These are phyloP conservation scores for Saraca asoca DNA, from an alignment of 331 rosid genomes.

Conservation along the genomic window DNA sequence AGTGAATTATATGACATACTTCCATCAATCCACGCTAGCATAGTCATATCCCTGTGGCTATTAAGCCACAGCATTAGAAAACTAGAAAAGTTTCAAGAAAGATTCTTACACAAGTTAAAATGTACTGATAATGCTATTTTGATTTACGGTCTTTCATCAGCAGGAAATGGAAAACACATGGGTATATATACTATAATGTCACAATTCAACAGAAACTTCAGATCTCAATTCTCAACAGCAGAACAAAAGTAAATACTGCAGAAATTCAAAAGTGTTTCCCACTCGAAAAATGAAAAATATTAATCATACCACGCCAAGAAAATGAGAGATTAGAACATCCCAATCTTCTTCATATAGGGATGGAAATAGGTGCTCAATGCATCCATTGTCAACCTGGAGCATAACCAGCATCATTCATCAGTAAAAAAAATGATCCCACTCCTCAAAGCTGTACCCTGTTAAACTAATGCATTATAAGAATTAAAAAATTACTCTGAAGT, in stretches of 20 bases:
- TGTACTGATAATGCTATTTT: not conserved
- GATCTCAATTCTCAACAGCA: not conserved
- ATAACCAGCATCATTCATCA: conserved; percentile 26
- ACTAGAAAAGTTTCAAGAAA: not conserved
- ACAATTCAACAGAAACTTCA: not conserved
- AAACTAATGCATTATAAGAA: conserved; percentile 20
- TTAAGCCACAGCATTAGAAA: not conserved
- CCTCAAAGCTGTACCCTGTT: conserved; percentile 1
- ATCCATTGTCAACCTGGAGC: conserved; percentile 88
- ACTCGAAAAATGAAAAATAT: conserved; percentile 9
- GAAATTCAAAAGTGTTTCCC: not conserved
- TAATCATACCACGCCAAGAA: conserved; percentile 91
- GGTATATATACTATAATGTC: too few relatives aligned
- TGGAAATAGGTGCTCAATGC: conserved; percentile 86
- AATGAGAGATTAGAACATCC: conserved; percentile 97
- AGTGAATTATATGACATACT: too few relatives aligned
- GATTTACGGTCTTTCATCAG: not conserved
- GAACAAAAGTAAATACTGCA: not conserved
- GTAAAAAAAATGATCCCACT: conserved; percentile 17
- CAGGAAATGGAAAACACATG: too few relatives aligned
- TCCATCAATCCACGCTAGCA: too few relatives aligned
- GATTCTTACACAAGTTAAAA: not conserved
- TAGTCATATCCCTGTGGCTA: too few relatives aligned
- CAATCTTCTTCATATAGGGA: conserved; percentile 79
- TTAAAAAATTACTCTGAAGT: conserved; percentile 18